phyloP scores from a whole-genome alignment of 1,284 basidiomycete species.

The Exobasidium rhododendri region DNA sequence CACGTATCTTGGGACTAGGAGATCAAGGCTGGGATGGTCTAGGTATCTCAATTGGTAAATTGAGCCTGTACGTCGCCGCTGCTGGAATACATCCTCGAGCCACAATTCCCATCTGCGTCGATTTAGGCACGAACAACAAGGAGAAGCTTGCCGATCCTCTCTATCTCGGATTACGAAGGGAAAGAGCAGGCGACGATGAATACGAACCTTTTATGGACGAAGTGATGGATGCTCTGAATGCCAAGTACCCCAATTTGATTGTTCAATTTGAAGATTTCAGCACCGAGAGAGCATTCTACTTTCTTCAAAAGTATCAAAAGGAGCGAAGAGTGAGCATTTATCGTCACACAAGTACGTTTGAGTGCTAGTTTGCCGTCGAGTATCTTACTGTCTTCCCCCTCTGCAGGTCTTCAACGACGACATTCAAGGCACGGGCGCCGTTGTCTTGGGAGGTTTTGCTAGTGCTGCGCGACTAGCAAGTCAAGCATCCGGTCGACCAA shows the following conservation, averaged over 20 bases:
- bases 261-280: slow-evolving; percentile 74
- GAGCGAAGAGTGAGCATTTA: slow-evolving; percentile 48
- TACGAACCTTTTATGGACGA: slow-evolving; percentile 77
- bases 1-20: slow-evolving; percentile 85
- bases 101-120: slow-evolving; percentile 73
- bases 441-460: slow-evolving; percentile 84
- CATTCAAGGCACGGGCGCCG: slow-evolving; percentile 58
- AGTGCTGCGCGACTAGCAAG: slow-evolving; percentile 78
- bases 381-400: too few species aligned
- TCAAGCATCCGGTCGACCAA: slow-evolving; percentile 66
- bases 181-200: slow-evolving; percentile 53
- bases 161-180: slow-evolving; percentile 70
- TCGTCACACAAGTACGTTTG: too few species aligned
- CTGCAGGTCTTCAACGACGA: slow-evolving; percentile 17
- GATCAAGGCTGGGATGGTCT: slow-evolving; percentile 70
- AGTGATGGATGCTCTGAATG: slow-evolving; percentile 70
- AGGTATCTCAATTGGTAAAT: slow-evolving; percentile 89
- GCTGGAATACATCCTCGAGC: slow-evolving; percentile 81
- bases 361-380: too few species aligned
- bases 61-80: slow-evolving; percentile 85
- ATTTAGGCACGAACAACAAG: slow-evolving; percentile 77
- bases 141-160: slow-evolving; percentile 78
- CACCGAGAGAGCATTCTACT: slow-evolving; percentile 51
- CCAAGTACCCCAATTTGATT: slow-evolving; percentile 68
- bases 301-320: slow-evolving; percentile 50